These are phyloP conservation scores for Ceratocystiopsis minuta DNA, from an alignment of 2,329 filamentous ascomycete genomes.

Conservation along the genomic window DNA sequence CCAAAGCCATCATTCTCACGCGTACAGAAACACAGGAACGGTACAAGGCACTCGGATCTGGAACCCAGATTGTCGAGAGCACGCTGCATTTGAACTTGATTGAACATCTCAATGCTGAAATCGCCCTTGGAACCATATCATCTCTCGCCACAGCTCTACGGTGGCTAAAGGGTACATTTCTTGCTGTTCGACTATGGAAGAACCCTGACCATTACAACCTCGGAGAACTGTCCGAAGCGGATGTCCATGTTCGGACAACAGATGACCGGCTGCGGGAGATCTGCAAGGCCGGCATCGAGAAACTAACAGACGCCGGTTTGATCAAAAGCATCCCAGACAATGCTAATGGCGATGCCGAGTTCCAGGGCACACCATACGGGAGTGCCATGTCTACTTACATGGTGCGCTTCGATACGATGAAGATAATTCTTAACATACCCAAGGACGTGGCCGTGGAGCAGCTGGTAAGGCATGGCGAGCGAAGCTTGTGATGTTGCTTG, in stretches of 20 bases:
- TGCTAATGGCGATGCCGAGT: slow-evolving; percentile 16
- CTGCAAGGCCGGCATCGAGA: slow-evolving; percentile 47
- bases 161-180: slow-evolving; percentile 64
- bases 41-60: slow-evolving; percentile 59
- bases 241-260: slow-evolving; percentile 27
- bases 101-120: slow-evolving; percentile 72
- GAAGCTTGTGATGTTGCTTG: slow-evolving; percentile 40
- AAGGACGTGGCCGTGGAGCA: slow-evolving; percentile 38
- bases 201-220: slow-evolving; percentile 55
- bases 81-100: slow-evolving; percentile 61
- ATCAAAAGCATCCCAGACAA: slow-evolving; percentile 20
- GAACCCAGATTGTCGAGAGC: slow-evolving; percentile 59
- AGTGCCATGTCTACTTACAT: slow-evolving; percentile 73
- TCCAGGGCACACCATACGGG: slow-evolving; percentile 54
- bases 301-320: slow-evolving; percentile 43
- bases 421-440: slow-evolving; percentile 44
- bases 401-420: slow-evolving; percentile 66
- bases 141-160: slow-evolving; percentile 45
- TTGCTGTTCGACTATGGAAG: slow-evolving; percentile 53
- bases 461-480: too few relatives aligned
- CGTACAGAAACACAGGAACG: slow-evolving; percentile 40
- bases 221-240: slow-evolving; percentile 38
- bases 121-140: slow-evolving; percentile 55
- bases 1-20: slow-evolving; percentile 66
- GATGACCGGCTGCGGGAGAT: slow-evolving; percentile 52